Evolutionary conservation across 164 flowering plant genomes (phyloP), one percentile per base, ranked within the genome.

Genomic region (Kingdonia uniflora): DNA sequence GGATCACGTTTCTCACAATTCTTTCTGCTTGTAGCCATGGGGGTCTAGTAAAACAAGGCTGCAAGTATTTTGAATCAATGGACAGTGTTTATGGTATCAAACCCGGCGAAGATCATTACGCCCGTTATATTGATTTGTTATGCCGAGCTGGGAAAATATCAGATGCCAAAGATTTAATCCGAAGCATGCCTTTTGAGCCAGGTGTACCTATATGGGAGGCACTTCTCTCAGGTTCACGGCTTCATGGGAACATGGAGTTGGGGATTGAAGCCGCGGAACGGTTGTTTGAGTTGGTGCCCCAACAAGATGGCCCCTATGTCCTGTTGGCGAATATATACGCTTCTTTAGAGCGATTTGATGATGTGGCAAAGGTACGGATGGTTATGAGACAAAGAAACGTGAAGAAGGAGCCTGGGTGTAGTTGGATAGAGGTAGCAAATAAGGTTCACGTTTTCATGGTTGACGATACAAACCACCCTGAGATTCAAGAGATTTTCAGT

Each of bases 331-430:
- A 88, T 54, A 81, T 77, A 65, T 85, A 74, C 52, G 84, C 96
- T 1, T 33, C 53, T 1, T 65, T 64, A 1, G 88, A 82, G 5
- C 65, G 67, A 35, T 80, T 87, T 91, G 62, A 66, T 51, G 87
- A 76, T 52, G 76, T 69, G 49, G 87, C 85, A 4, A 76, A 64
- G 61, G 88, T 80, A 39, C 56, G 96, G 52, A 77, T 73, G 55
- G 39, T 72, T 26, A 83, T 88, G 96, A 78, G 83, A 63, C 87
- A 82, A 19, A 54, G 76, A 54, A 91, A 90, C 24, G 79, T 87
- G 54, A 85, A 81, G 73, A 85, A 85, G 57, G 88, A 85, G 59
- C 95, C 95, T 22, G 96, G 78, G n/a, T 85, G 96, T 65, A 88
- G 96, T 59, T 85, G 95, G 95, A 70, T 87, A 21, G 84, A 85